Percentiles rank a stretch among this genome's conserved stretches.
Evolutionary conservation across 371 early-diverging fungal species (phyloP).

Genomic region (Catenaria anguillulae): DNA sequence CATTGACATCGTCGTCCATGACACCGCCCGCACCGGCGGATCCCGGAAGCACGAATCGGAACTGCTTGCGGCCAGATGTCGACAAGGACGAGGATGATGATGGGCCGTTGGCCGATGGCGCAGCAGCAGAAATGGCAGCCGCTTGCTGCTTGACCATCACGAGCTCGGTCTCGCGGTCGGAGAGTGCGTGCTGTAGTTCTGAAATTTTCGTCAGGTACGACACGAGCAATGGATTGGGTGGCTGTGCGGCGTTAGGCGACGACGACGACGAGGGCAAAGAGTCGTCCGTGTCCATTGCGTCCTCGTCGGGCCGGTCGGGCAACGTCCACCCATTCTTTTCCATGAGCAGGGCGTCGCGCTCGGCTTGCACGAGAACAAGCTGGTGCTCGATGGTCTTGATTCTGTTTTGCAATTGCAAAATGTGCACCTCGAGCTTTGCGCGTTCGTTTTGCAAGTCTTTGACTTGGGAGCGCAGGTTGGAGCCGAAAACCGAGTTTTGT

Average conservation of each 20-base stretch:
- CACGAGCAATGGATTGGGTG: not conserved
- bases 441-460: constrained; percentile 30
- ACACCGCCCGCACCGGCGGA: not conserved
- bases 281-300: not conserved
- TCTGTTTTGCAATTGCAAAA: not conserved
- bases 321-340: constrained; percentile 12
- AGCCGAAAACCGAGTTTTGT: constrained; percentile 12
- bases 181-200: not conserved
- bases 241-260: not conserved
- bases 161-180: not conserved
- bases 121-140: not conserved
- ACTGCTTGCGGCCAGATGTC: not conserved
- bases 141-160: not conserved
- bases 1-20: not conserved
- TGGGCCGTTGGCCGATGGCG: not conserved
- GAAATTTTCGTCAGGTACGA: not conserved
- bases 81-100: not conserved
- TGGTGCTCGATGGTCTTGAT: not conserved
- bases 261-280: not conserved
- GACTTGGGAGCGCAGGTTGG: constrained; percentile 30
- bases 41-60: not conserved
- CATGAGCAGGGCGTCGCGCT: constrained; percentile 43
- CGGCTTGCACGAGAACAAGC: constrained; percentile 9
- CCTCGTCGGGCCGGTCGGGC: not conserved
- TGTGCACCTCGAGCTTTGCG: not conserved